These are phyloP conservation scores for Pythium scleroteichum DNA, from an alignment of 352 stramenopile genomes.

Conservation along the genomic window DNA sequence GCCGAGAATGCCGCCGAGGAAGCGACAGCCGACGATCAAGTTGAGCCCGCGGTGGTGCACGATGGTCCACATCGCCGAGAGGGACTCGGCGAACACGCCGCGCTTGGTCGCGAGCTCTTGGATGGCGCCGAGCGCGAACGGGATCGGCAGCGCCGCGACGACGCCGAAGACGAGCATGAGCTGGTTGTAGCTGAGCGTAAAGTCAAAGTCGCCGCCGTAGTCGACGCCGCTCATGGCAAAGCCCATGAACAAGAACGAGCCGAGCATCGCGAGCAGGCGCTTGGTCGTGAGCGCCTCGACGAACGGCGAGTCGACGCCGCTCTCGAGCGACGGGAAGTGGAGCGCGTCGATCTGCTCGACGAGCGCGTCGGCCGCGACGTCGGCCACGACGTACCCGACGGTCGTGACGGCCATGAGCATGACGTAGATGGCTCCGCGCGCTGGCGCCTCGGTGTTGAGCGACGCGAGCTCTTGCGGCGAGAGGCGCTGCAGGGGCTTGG, in stretches of 20 bases:
- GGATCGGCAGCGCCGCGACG: constrained; percentile 35
- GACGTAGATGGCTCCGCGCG: constrained; percentile 48
- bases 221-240: constrained; percentile 54
- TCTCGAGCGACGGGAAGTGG: constrained; percentile 6
- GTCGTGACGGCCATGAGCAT: constrained; percentile 71
- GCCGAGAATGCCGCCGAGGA: constrained; percentile 39
- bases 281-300: constrained; percentile 38
- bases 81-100: constrained; percentile 27
- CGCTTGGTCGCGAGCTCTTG: constrained; percentile 18
- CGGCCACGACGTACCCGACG: constrained; percentile 72
- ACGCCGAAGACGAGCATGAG: constrained; percentile 45
- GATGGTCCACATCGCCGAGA: constrained; percentile 36
- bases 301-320: constrained; percentile 30
- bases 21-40: constrained; percentile 44
- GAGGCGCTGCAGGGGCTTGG: constrained; percentile 27
- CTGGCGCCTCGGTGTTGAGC: constrained; percentile 46
- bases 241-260: constrained; percentile 56
- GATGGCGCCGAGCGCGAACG: constrained; percentile 34
- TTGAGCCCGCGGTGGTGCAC: constrained; percentile 40
- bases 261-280: constrained; percentile 38
- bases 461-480: constrained; percentile 29
- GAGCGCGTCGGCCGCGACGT: constrained; percentile 75
- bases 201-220: constrained; percentile 43
- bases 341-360: constrained; percentile 37
- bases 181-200: constrained; percentile 43